Evolutionary conservation across 1,284 basidiomycete species (phyloP).

Genomic region (Ganoderma boninense): DNA sequence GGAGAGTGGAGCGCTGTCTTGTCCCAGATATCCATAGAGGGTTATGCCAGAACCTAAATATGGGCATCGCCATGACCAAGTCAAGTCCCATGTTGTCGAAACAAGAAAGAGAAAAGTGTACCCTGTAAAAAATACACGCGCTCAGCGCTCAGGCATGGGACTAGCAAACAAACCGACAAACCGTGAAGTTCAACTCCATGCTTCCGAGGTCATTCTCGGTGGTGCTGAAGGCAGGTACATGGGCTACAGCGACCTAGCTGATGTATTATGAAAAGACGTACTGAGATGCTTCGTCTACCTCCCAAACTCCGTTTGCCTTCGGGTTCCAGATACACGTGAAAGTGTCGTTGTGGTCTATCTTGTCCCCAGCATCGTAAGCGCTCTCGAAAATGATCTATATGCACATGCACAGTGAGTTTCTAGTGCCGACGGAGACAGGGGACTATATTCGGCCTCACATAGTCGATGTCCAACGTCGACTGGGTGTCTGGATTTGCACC

Average conservation of each 20-base stretch:
- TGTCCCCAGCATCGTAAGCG: not conserved
- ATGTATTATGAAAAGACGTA: not conserved
- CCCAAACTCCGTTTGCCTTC: not conserved
- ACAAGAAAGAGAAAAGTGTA: too few relatives aligned
- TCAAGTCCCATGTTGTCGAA: too few relatives aligned
- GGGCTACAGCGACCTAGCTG: not conserved
- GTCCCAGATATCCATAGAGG: conserved; percentile 26
- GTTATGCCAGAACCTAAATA: conserved; percentile 26
- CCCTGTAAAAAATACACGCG: not conserved
- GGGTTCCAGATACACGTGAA: conserved; percentile 28
- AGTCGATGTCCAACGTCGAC: conserved; percentile 29
- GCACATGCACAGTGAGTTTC: too few relatives aligned
- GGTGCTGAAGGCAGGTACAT: conserved; percentile 10
- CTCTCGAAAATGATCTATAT: conserved; percentile 31
- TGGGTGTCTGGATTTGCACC: conserved; percentile 14
- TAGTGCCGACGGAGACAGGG: too few relatives aligned
- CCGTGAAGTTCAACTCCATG: conserved; percentile 31
- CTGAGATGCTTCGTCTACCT: conserved; percentile 14
- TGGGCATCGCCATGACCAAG: not conserved
- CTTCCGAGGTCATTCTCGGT: conserved; percentile 18
- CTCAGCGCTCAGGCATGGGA: too few relatives aligned
- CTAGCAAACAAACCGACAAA: too few relatives aligned
- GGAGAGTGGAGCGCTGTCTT: conserved; percentile 21
- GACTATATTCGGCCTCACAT: too few relatives aligned
- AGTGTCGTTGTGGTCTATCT: conserved; percentile 15